Percentiles rank a stretch among this genome's conserved stretches.
Evolutionary conservation across 2,329 filamentous ascomycete species (phyloP).

Genomic region (Cladosporium sp.): DNA sequence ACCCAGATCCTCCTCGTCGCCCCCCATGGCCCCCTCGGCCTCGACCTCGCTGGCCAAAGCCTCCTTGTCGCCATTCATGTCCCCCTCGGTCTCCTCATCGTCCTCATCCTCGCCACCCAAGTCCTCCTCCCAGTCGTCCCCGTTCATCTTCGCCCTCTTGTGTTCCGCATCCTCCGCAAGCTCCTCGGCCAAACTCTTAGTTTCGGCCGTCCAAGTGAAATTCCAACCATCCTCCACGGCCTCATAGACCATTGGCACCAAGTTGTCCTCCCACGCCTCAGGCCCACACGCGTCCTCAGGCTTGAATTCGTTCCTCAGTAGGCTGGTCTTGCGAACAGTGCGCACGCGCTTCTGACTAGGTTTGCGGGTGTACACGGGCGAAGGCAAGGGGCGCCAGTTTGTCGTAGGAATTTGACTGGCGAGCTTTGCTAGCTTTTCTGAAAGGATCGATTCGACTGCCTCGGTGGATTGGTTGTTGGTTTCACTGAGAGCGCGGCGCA

Average conservation of each 20-base stretch:
- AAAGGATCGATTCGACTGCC: not conserved
- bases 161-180: conserved; percentile 1
- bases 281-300: not conserved
- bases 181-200: conserved; percentile 12
- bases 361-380: conserved; percentile 6
- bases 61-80: not conserved
- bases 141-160: not conserved
- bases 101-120: not conserved
- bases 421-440: not conserved
- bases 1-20: not conserved
- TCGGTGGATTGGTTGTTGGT: not conserved
- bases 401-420: not conserved
- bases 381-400: not conserved
- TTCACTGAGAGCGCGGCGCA: not conserved
- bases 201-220: not conserved
- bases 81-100: not conserved
- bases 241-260: not conserved
- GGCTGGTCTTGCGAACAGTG: not conserved
- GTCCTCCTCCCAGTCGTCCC: not conserved
- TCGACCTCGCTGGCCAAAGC: no score
- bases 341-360: conserved; percentile 3
- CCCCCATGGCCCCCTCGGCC: no score
- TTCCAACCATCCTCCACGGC: not conserved
- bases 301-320: not conserved
- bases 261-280: not conserved